These are phyloP conservation scores for Saccharomycopsis selenospora DNA, from an alignment of 805 yeast genomes.

Conservation along the genomic window DNA sequence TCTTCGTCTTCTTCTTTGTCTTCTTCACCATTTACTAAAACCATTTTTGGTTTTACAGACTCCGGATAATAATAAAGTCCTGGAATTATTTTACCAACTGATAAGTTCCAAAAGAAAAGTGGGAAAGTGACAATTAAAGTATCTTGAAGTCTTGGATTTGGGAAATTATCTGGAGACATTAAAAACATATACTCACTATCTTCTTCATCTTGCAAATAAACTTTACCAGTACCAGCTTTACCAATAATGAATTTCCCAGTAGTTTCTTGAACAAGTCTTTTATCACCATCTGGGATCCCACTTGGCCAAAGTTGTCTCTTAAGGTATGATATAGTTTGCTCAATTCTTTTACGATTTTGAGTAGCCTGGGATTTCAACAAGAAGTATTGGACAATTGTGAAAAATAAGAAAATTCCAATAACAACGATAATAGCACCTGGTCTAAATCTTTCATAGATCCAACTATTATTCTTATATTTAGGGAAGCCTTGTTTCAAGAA, in stretches of 20 bases:
- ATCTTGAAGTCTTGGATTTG: conserved; percentile 43
- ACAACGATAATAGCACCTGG: conserved; percentile 55
- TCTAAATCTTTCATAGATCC: conserved; percentile 57
- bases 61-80: conserved; percentile 6
- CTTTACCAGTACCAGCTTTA: conserved; percentile 41
- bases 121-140: conserved; percentile 39
- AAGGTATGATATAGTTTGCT: conserved; percentile 42
- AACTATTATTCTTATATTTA: conserved; percentile 60
- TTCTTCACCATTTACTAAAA: not conserved
- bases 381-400: conserved; percentile 52
- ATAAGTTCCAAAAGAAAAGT: conserved; percentile 36
- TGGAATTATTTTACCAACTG: conserved; percentile 34
- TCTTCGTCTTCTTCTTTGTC: not conserved
- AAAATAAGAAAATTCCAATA: conserved; percentile 41
- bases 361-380: conserved; percentile 45
- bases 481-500: conserved; percentile 84
- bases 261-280: conserved; percentile 35
- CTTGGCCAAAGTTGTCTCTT: conserved; percentile 51
- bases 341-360: conserved; percentile 54
- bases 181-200: conserved; percentile 33
- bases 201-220: conserved; percentile 43
- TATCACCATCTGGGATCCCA: conserved; percentile 37
- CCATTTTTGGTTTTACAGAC: conserved; percentile 14
- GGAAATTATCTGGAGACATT: conserved; percentile 42
- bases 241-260: conserved; percentile 49